Evolutionary conservation across 306 rosid species (phyloP), one percentile per base, ranked within the genome.

Genomic region (Lathyrus sativus): DNA sequence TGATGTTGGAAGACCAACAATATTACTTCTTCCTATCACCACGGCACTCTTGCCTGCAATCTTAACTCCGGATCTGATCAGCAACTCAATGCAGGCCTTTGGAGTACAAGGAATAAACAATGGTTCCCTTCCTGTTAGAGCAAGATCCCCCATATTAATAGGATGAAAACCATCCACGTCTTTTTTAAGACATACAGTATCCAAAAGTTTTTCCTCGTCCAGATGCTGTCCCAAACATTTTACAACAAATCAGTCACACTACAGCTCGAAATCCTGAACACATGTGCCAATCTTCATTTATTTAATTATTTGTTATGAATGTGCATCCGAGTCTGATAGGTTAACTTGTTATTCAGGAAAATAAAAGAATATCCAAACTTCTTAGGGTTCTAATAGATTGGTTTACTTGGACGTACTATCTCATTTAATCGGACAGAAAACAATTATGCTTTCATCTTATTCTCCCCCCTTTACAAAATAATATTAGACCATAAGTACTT

Each of bases 151-250:
- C 79, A 88, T 83, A 74, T 85, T 92, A 31, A 86, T 69, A 62
- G 96, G 98, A 82, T 90, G 92, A 51, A 92, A 90, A 56, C 98
- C 98, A 66, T 92, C 98, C 6, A 92, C 96, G 48, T 92, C 98
- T 65, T 89, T 92, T 64, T 89, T 96, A 18, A 88, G 81, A 73
- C 75, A 70, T 13, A 89, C 28, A 73, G 73, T 74, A 74, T 83
- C 84, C 81, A 88, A 71, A 65, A 89, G 69, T 44, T 76, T 79
- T 49, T 76, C 82, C 85, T 85, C 98, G 22, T 88, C 84, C 77
- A 88, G 78, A 88, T 92, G 98, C 96, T 92, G 93, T 80, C 74
- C 70, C 84, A 82, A 67, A 79, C 35, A 65, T 75, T 79, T 73
- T 70, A 53, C 82, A 81, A 78, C 51, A 63, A 82, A 83, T 85